phyloP scores from a whole-genome alignment of 129 eudicot species.

The Tagetes erecta region DNA sequence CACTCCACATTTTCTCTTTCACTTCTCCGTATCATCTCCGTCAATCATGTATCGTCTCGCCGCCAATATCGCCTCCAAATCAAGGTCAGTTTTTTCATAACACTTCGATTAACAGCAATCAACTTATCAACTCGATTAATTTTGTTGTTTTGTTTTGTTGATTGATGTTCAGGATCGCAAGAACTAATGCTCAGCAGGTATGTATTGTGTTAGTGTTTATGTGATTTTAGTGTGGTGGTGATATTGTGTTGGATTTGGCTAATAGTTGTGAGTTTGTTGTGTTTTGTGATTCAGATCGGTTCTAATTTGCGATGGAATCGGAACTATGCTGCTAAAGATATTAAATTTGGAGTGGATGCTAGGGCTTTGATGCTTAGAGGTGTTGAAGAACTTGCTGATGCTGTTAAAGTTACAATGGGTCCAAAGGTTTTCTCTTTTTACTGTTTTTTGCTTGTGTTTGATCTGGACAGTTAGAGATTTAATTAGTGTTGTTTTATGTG shows the following conservation, averaged over 20 bases:
- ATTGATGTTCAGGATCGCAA: conserved; percentile 35
- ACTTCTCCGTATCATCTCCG: not conserved
- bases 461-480: not conserved
- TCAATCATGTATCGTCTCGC: conserved; percentile 59
- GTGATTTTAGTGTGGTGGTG: not conserved
- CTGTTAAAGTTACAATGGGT: conserved; percentile 93
- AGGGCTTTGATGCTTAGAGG: conserved; percentile 91
- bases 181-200: conserved; percentile 47
- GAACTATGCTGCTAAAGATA: conserved; percentile 87
- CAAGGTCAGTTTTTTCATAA: conserved; percentile 28
- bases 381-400: conserved; percentile 95
- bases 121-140: not conserved
- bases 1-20: not conserved
- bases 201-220: not conserved
- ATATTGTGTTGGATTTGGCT: conserved; percentile 3
- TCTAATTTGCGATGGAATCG: conserved; percentile 68
- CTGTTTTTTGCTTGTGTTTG: not conserved
- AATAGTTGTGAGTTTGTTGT: not conserved
- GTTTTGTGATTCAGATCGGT: conserved; percentile 48
- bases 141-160: not conserved
- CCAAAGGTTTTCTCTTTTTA: conserved; percentile 51
- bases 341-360: conserved; percentile 85
- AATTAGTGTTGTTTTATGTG: not conserved
- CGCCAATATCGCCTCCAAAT: conserved; percentile 51
- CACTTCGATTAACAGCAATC: not conserved